A percentile compares a stretch with the other conserved stretches of the same genome.
Conservation (phyloP, 2,329 filamentous ascomycete species). For the Botrytis paeoniae region DNA sequence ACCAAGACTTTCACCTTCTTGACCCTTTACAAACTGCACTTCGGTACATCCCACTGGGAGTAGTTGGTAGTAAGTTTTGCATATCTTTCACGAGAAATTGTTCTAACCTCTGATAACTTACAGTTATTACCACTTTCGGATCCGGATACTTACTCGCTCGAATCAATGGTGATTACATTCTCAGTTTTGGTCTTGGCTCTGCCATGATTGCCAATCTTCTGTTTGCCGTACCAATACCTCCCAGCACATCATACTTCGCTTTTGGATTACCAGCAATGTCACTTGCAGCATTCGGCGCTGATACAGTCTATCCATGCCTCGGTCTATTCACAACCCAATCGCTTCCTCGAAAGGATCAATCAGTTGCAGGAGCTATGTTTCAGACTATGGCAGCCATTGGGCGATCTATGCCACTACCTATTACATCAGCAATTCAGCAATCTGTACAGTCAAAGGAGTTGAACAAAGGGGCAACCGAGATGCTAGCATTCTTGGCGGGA, state of each 20-base stretch:
- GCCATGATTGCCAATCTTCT: slow-evolving; percentile 52
- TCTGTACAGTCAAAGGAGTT: slow-evolving; percentile 54
- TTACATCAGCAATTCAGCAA: slow-evolving; percentile 63
- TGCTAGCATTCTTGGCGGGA: slow-evolving; percentile 25
- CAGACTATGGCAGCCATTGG: slow-evolving; percentile 65
- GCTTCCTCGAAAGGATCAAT: slow-evolving; percentile 62
- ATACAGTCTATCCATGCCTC: slow-evolving; percentile 63
- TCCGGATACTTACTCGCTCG: slow-evolving; percentile 32
- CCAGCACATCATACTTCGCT: slow-evolving; percentile 62
- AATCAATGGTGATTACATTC: slow-evolving; percentile 49
- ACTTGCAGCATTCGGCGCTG: slow-evolving; percentile 62
- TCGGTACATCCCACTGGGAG: slow-evolving; percentile 65
- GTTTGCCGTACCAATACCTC: slow-evolving; percentile 61
- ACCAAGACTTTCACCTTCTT: slow-evolving; percentile 63
- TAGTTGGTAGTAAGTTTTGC: slow-evolving; percentile 45
- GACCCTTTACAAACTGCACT: slow-evolving; percentile 64
- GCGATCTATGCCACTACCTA: slow-evolving; percentile 61
- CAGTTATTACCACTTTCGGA: slow-evolving; percentile 25
- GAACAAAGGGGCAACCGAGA: slow-evolving; percentile 29
- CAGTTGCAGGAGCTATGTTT: slow-evolving; percentile 64
- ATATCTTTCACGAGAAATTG: not conserved
- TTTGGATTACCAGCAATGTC: slow-evolving; percentile 65
- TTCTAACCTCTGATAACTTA: not conserved
- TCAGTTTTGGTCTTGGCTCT: slow-evolving; percentile 46
- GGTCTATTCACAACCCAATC: slow-evolving; percentile 64